A percentile compares a stretch with the other conserved stretches of the same genome.
These are phyloP conservation scores for Hypoxylon lienhwacheense DNA, from an alignment of 495 filamentous ascomycete species.

Conservation along the genomic window DNA sequence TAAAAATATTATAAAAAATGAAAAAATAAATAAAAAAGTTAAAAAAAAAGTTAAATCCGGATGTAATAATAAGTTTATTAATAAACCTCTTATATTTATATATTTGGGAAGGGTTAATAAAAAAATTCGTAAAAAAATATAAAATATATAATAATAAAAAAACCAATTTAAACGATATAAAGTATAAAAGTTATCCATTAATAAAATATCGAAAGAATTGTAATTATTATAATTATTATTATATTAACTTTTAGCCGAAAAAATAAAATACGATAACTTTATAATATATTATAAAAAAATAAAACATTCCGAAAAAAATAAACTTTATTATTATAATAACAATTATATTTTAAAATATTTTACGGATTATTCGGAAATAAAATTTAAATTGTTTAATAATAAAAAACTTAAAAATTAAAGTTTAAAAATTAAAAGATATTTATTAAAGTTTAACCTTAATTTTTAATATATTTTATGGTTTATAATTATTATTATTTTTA, in stretches of 20 bases:
- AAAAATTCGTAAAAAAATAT: background rate
- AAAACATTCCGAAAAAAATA: background rate
- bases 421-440: too few species aligned
- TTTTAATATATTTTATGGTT: too few species aligned
- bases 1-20: background rate
- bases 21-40: background rate
- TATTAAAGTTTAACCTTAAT: too few species aligned
- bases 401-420: too few species aligned
- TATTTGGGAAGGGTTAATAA: background rate
- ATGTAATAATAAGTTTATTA: too few species aligned
- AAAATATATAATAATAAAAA: background rate
- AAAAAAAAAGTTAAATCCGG: background rate
- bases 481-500: too few species aligned
- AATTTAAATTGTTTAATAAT: too few species aligned
- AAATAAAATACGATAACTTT: background rate
- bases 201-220: background rate
- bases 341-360: background rate
- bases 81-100: background rate
- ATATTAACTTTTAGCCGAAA: background rate
- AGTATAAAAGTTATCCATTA: background rate
- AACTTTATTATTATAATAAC: background rate
- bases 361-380: too few species aligned
- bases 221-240: background rate
- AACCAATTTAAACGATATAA: background rate
- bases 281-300: background rate